phyloP scores from a whole-genome alignment of 495 filamentous ascomycete genomes.

The Aspergillus incahuasiensis region DNA sequence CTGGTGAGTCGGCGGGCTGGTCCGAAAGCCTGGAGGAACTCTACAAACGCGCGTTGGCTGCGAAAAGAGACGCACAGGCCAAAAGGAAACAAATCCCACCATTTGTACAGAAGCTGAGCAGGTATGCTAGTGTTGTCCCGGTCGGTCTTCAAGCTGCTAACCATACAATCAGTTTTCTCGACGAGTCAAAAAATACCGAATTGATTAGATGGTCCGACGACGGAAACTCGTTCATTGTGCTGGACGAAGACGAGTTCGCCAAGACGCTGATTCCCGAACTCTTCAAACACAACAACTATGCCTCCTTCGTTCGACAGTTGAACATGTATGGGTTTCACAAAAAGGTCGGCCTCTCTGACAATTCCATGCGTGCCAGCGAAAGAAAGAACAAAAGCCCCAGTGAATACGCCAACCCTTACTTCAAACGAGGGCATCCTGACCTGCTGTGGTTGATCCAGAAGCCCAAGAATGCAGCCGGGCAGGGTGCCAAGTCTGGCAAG shows the following conservation, averaged over 20 bases:
- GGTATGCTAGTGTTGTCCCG: conserved; percentile 53
- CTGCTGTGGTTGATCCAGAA: conserved; percentile 97
- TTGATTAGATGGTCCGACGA: conserved; percentile 96
- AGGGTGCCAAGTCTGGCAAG: conserved; percentile 47
- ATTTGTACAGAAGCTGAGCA: conserved; percentile 98
- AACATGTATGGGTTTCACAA: conserved; percentile 99
- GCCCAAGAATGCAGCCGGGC: conserved; percentile 64
- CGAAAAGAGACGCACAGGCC: conserved; percentile 76
- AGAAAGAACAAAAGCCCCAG: conserved; percentile 95
- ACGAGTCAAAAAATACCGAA: conserved; percentile 85
- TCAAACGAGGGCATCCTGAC: conserved; percentile 88
- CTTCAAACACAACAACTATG: conserved; percentile 99
- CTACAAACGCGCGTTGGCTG: conserved; percentile 66
- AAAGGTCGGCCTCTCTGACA: conserved; percentile 92
- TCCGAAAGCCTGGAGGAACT: conserved; percentile 66
- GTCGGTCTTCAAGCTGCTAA: conserved; percentile 18
- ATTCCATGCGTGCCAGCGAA: conserved; percentile 95
- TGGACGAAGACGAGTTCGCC: conserved; percentile 99
- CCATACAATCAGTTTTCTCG: conserved; percentile 67
- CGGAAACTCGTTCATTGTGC: conserved; percentile 91
- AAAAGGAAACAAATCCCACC: conserved; percentile 94
- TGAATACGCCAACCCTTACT: conserved; percentile 96
- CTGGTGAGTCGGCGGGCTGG: conserved; percentile 51
- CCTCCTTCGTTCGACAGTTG: conserved; percentile 94
- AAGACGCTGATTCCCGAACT: conserved; percentile 92